Percentiles rank a stretch among this genome's conserved stretches.
These are phyloP conservation scores for Hypoxylon sp. DNA, from an alignment of 2,329 filamentous ascomycete genomes.

Conservation along the genomic window DNA sequence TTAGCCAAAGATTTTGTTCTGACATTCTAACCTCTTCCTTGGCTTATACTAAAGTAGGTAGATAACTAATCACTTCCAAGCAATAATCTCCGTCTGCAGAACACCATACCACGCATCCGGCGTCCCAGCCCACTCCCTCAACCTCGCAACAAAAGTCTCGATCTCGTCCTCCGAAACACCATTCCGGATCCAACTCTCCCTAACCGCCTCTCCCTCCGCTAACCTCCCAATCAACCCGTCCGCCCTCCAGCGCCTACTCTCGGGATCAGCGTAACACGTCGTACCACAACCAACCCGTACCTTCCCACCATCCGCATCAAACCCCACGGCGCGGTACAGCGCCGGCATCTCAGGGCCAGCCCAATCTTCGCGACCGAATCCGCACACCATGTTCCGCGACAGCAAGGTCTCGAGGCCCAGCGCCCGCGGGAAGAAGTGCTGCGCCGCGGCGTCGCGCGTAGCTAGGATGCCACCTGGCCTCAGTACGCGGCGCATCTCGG, in stretches of 20 bases:
- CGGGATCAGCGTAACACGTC: background rate
- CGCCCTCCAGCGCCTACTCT: background rate
- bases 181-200: constrained; percentile 1
- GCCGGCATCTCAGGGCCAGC: background rate
- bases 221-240: background rate
- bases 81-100: constrained; percentile 2
- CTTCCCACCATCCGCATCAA: background rate
- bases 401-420: background rate
- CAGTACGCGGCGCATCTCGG: background rate
- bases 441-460: constrained; percentile 1
- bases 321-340: background rate
- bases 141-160: background rate
- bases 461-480: background rate
- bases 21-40: background rate
- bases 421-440: background rate
- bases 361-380: background rate
- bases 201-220: background rate
- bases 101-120: constrained; percentile 2
- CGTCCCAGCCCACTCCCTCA: constrained; percentile 1
- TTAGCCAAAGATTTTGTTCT: background rate
- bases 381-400: background rate
- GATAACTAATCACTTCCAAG: background rate
- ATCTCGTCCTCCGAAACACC: background rate
- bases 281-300: background rate
- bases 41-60: background rate